Conservation (phyloP, 2,329 filamentous ascomycete genomes). For the Didymella pomorum region DNA sequence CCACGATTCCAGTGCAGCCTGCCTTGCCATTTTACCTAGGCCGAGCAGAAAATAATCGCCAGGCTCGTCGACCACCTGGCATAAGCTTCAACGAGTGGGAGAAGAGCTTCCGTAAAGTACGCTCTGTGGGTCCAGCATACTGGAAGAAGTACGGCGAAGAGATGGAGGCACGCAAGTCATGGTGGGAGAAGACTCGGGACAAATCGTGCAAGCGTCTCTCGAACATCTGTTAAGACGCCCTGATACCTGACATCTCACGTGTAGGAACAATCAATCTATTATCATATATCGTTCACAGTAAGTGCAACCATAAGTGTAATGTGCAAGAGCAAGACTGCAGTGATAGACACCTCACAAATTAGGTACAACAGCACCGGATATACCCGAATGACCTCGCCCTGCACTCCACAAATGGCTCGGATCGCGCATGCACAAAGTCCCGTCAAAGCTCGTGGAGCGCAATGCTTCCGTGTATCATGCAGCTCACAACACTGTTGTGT, state of each 20-base stretch:
- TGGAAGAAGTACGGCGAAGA: conserved; percentile 12
- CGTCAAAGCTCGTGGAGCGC: background rate
- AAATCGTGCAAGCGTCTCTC: background rate
- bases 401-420: background rate
- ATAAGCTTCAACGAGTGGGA: background rate
- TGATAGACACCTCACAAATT: background rate
- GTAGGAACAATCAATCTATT: background rate
- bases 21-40: background rate
- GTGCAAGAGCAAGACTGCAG: background rate
- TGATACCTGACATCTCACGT: background rate
- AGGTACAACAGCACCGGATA: background rate
- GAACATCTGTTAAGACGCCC: background rate
- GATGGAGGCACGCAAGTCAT: conserved; percentile 12
- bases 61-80: background rate
- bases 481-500: background rate
- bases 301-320: background rate
- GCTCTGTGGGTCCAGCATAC: background rate
- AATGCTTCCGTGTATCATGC: background rate
- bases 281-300: background rate
- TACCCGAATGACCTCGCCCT: background rate
- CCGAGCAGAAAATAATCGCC: background rate
- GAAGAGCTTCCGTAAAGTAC: background rate
- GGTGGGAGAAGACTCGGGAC: conserved; percentile 1
- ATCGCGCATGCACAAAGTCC: background rate
- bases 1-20: background rate